Evolutionary conservation across 2,329 filamentous ascomycete species (phyloP).

Genomic region (Xylaria arbuscula): DNA sequence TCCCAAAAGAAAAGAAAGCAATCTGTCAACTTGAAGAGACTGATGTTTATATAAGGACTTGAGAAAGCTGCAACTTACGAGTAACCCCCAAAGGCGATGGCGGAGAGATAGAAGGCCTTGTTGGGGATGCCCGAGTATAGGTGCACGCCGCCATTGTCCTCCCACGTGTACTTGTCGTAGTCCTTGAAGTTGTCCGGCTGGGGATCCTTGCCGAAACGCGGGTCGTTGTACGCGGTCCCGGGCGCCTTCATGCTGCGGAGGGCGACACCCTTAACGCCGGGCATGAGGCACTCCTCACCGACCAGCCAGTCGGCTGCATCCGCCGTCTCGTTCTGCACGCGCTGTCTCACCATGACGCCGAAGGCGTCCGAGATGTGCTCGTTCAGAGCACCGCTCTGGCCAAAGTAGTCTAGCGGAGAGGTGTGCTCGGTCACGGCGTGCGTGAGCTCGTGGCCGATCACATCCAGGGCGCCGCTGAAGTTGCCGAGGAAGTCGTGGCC

Average conservation of each 20-base stretch:
- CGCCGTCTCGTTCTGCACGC: constrained; percentile 57
- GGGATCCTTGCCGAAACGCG: constrained; percentile 64
- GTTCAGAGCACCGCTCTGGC: constrained; percentile 66
- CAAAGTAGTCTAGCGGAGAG: constrained; percentile 61
- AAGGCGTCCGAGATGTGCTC: constrained; percentile 68
- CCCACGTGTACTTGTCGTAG: constrained; percentile 53
- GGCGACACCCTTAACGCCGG: constrained; percentile 62
- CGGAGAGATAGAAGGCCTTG: constrained; percentile 64
- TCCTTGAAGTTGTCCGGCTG: constrained; percentile 62
- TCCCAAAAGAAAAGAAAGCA: no score
- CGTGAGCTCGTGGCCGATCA: constrained; percentile 68
- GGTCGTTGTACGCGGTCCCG: constrained; percentile 64
- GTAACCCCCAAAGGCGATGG: constrained; percentile 61
- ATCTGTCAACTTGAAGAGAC: no score
- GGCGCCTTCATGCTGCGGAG: constrained; percentile 66
- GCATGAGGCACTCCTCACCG: constrained; percentile 63
- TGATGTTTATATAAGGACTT: no score
- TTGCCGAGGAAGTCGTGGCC: constrained; percentile 63
- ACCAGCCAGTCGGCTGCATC: constrained; percentile 65
- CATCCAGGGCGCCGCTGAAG: constrained; percentile 64
- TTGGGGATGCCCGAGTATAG: constrained; percentile 69
- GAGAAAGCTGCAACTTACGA: constrained; percentile 42
- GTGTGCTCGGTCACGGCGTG: constrained; percentile 66
- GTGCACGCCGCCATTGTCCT: constrained; percentile 66
- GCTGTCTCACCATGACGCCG: constrained; percentile 68